Base-by-base conservation (phyloP, 2,329 filamentous ascomycete genomes). In the Leptographium procerum region DNA sequence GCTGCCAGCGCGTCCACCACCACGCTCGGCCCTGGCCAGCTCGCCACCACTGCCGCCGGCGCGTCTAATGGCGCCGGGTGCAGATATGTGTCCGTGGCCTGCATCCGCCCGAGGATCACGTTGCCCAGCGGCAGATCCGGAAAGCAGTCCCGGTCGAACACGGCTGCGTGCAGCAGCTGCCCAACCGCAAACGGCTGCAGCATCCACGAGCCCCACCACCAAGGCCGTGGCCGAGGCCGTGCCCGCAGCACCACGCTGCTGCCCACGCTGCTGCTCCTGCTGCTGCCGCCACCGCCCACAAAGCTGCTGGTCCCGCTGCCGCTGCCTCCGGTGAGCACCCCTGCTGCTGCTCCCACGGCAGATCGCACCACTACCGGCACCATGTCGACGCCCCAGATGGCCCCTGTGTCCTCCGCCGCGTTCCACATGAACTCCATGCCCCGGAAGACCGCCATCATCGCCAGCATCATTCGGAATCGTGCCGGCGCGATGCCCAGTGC, bases 341-440 rank as follows among this genome's bases (percentile, higher is more conserved):
- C 72, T 68, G 16, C 72, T 66, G 56, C 59, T 2, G 61, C 61
- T 14, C 62, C 64, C 61, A 87, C 75, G 0, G 60, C 62, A 4
- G 61, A 58, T 4, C 58, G 59, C 4, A 63, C 59, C 0, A 53
- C 53, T 31, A 63, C 59, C 6, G 63, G 62, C 8, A 75, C 78
- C 63, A 76, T 77, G 64, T 76, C 76, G 65, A 73, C 75, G 2
- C 82, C 82, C 83, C 83, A 86, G 55, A 86, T 75, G 65, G 80
- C 83, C 8, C 86, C 86, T 48, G 87, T 84, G 51, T 86, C 84
- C 67, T 96, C 89, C 6, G 89, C 79, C 24, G 86, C 78, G 69
- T 96, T 96, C 78, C 91, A 97, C 5, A 82, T 78, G 64, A 92
- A 94, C 69, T 99, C 92, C 43, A 95, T 75, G 1, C 89, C 88